Percentiles rank a stretch among this genome's conserved stretches.
Evolutionary conservation across 768 basidiomycete genomes (phyloP).

Genomic region (Lactarius trivialis): DNA sequence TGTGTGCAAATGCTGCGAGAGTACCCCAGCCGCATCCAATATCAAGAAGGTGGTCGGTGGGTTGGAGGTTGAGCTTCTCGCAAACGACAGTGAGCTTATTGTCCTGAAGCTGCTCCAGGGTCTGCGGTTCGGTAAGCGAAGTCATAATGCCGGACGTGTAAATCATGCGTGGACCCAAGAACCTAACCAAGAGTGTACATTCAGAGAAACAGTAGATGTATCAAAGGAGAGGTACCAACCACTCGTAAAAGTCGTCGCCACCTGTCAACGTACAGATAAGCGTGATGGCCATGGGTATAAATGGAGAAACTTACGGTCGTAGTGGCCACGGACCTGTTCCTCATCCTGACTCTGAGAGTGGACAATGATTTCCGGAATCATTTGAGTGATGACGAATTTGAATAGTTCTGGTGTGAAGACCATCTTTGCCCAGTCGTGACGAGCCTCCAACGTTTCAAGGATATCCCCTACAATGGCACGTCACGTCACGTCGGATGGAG

Average conservation of each 20-base stretch:
- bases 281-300: conserved; percentile 7
- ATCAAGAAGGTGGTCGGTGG: conserved; percentile 79
- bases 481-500: conserved; percentile 15
- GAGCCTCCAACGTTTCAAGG: conserved; percentile 85
- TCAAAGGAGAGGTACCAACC: conserved; percentile 38
- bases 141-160: conserved; percentile 91
- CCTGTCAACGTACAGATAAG: conserved; percentile 36
- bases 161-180: conserved; percentile 93
- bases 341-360: conserved; percentile 91
- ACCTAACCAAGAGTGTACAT: conserved; percentile 41
- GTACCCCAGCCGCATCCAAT: conserved; percentile 98
- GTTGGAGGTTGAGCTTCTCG: conserved; percentile 84
- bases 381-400: conserved; percentile 82
- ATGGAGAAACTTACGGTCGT: conserved; percentile 61
- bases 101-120: conserved; percentile 92
- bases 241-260: conserved; percentile 94
- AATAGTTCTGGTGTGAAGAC: conserved; percentile 86
- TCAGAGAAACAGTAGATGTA: background rate
- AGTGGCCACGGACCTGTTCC: conserved; percentile 92
- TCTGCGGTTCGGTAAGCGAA: conserved; percentile 63
- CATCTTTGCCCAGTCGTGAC: conserved; percentile 95
- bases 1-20: conserved; percentile 87
- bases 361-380: conserved; percentile 90
- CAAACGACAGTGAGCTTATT: conserved; percentile 97
- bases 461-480: conserved; percentile 62